phyloP scores from a whole-genome alignment of 106 monocot genomes.

The Agapanthus africanus region DNA sequence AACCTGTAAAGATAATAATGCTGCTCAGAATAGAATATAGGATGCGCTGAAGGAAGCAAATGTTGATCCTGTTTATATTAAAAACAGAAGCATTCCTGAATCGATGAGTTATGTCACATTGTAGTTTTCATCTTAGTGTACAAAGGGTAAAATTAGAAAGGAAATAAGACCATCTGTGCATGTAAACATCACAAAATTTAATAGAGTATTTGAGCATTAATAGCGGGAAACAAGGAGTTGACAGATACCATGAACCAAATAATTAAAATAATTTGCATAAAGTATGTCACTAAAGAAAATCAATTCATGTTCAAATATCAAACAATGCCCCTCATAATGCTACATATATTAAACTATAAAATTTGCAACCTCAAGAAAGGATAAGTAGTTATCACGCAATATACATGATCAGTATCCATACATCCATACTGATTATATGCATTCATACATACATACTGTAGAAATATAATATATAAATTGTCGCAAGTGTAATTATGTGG shows the following conservation, averaged over 20 bases:
- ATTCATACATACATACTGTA: not conserved
- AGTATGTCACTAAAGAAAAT: not conserved
- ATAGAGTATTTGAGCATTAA: not conserved
- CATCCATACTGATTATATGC: too few species aligned
- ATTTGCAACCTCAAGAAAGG: slow-evolving; percentile 19
- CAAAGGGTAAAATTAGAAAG: not conserved
- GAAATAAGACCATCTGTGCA: not conserved
- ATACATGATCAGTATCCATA: not conserved
- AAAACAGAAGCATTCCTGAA: not conserved
- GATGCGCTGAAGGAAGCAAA: not conserved
- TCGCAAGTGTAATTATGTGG: not conserved
- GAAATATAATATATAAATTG: not conserved
- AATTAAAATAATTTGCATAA: not conserved
- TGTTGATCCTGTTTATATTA: slow-evolving; percentile 7
- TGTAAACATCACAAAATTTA: not conserved
- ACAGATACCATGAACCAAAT: not conserved
- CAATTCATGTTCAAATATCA: not conserved
- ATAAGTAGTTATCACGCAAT: not conserved
- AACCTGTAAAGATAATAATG: slow-evolving; percentile 26
- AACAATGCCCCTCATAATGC: slow-evolving; percentile 24
- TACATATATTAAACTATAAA: slow-evolving; percentile 27
- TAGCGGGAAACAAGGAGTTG: not conserved
- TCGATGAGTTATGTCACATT: not conserved
- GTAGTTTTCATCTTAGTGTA: not conserved
- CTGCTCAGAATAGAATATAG: not conserved